Evolutionary conservation across 2,329 filamentous ascomycete species (phyloP).

Genomic region (Escovopsis sp.): DNA sequence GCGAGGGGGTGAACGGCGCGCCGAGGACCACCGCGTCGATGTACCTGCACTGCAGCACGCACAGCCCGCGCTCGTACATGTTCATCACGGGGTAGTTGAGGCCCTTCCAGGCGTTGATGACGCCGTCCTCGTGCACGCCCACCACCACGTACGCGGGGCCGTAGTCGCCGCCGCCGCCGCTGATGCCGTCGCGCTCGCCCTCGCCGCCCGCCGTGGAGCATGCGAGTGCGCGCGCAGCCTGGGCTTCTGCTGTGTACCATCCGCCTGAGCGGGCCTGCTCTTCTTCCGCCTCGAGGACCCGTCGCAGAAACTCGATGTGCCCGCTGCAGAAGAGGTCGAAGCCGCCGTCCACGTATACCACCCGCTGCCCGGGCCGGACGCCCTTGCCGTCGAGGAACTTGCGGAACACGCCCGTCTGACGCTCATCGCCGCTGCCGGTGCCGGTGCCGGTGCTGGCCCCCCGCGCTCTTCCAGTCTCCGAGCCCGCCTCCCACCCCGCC

Average conservation of each 20-base stretch:
- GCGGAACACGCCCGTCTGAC: conserved; percentile 50
- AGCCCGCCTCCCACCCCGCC: conserved; percentile 32
- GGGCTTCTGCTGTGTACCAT: too few species aligned
- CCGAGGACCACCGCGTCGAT: conserved; percentile 78
- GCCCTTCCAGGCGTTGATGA: conserved; percentile 94
- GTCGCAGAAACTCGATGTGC: conserved; percentile 84
- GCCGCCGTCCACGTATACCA: conserved; percentile 92
- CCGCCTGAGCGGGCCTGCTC: conserved; percentile 48
- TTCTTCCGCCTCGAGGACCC: conserved; percentile 61
- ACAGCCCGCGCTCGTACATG: conserved; percentile 88
- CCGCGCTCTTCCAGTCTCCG: too few species aligned
- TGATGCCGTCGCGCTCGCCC: conserved; percentile 45
- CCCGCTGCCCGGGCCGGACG: conserved; percentile 60
- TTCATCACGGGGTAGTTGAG: conserved; percentile 99
- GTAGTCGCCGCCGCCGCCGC: conserved; percentile 51
- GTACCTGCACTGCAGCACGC: conserved; percentile 93
- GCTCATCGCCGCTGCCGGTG: conserved; percentile 19
- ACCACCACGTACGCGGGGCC: conserved; percentile 76
- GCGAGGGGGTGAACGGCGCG: conserved; percentile 75
- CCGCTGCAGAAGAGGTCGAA: conserved; percentile 95
- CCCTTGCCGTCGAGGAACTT: conserved; percentile 56
- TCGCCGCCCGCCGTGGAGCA: conserved; percentile 44
- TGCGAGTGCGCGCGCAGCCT: too few species aligned
- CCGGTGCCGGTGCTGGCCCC: conserved; percentile 24
- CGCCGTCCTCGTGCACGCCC: conserved; percentile 84